Conservation (phyloP, 2,329 filamentous ascomycete genomes). For the Sphaerulina vaccinii region DNA sequence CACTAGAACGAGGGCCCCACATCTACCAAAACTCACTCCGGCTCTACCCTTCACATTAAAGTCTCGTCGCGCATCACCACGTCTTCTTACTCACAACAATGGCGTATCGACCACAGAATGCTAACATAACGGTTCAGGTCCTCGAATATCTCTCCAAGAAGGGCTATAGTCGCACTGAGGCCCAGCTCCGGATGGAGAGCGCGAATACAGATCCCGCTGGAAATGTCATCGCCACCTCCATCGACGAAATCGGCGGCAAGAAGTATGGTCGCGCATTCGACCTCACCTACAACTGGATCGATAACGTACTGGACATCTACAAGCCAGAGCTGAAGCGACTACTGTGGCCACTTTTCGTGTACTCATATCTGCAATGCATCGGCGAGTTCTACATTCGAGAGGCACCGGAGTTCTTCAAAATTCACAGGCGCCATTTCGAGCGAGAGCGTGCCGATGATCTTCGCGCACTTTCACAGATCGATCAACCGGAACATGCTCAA, state of each 20-base stretch:
- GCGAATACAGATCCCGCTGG: constrained; percentile 79
- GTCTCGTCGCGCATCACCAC: background rate
- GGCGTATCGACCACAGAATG: background rate
- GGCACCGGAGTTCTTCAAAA: constrained; percentile 69
- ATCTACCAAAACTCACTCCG: too few relatives aligned
- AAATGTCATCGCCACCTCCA: constrained; percentile 64
- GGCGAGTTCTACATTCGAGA: constrained; percentile 69
- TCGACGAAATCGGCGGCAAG: constrained; percentile 68
- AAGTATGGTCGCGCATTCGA: constrained; percentile 73
- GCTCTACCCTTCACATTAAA: too few relatives aligned
- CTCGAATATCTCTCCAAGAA: constrained; percentile 96
- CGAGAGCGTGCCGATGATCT: constrained; percentile 78
- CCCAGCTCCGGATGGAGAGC: constrained; percentile 87
- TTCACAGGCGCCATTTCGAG: constrained; percentile 69
- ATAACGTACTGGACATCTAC: constrained; percentile 90
- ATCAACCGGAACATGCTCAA: constrained; percentile 72
- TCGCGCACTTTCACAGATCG: constrained; percentile 69
- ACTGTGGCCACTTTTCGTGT: constrained; percentile 91
- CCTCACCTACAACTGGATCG: constrained; percentile 64
- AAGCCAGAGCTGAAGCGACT: constrained; percentile 88
- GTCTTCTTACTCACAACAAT: too few relatives aligned
- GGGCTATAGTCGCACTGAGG: constrained; percentile 88
- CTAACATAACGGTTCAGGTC: constrained; percentile 54
- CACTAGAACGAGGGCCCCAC: too few relatives aligned
- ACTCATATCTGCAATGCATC: constrained; percentile 82